A percentile compares a stretch with the other conserved stretches of the same genome.
Conservation (phyloP, 768 basidiomycete species). For the Agaricus blazei region DNA sequence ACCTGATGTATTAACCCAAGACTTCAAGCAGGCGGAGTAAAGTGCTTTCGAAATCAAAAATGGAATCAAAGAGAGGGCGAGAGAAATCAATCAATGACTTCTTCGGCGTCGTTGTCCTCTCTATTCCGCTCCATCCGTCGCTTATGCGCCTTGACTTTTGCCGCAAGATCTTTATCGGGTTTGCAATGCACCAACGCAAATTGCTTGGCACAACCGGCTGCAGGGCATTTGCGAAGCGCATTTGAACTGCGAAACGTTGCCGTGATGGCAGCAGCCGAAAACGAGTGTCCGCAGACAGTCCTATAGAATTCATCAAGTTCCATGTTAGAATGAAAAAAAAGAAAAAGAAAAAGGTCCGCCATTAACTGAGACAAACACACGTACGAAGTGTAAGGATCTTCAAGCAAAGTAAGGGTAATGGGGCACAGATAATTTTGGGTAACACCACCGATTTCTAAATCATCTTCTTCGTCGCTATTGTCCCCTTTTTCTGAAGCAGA, state of each 20-base stretch:
- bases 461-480: constrained; percentile 80
- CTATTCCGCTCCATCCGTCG: constrained; percentile 46
- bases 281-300: constrained; percentile 73
- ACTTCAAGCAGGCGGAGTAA: too few species aligned
- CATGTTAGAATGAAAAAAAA: background rate
- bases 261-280: constrained; percentile 65
- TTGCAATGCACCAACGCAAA: constrained; percentile 49
- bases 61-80: background rate
- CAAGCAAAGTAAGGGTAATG: constrained; percentile 59
- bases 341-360: background rate
- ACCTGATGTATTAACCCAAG: too few species aligned
- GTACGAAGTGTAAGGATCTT: constrained; percentile 80
- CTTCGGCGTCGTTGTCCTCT: constrained; percentile 58
- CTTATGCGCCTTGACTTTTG: constrained; percentile 53
- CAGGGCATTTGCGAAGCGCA: constrained; percentile 50
- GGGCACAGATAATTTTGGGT: constrained; percentile 85
- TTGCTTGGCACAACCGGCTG: constrained; percentile 62
- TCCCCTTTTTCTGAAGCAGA: constrained; percentile 67
- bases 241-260: constrained; percentile 46
- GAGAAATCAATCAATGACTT: constrained; percentile 39
- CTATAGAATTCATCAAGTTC: constrained; percentile 29
- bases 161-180: constrained; percentile 53
- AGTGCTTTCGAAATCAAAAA: background rate
- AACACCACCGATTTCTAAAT: constrained; percentile 82
- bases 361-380: constrained; percentile 21